phyloP scores from a whole-genome alignment of 768 basidiomycete species.

The Exsudoporus frostii region DNA sequence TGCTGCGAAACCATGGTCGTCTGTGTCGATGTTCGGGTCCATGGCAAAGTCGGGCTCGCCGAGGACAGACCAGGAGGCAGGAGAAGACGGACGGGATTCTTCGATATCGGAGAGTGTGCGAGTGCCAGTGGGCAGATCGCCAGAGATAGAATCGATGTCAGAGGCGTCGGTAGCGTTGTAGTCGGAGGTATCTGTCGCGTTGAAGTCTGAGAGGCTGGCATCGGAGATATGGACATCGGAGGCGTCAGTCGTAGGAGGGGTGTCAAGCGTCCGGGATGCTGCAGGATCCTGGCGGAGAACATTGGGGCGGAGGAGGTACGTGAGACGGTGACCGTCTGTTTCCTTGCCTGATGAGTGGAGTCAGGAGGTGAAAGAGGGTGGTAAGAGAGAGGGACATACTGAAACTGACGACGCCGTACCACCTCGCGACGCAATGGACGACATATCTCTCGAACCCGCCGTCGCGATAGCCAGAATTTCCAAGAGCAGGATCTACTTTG shows the following conservation, averaged over 20 bases:
- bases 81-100: slow-evolving; percentile 28
- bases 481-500: slow-evolving; percentile 1
- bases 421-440: slow-evolving; percentile 79
- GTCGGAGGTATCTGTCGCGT: slow-evolving; percentile 20
- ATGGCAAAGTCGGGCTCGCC: slow-evolving; percentile 32
- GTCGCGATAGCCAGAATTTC: slow-evolving; percentile 28
- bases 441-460: slow-evolving; percentile 78
- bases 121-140: slow-evolving; percentile 5
- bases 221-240: slow-evolving; percentile 55
- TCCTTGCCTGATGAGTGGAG: slow-evolving; percentile 38
- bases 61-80: slow-evolving; percentile 40
- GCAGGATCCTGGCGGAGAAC: slow-evolving; percentile 54
- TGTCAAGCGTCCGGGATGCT: slow-evolving; percentile 47
- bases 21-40: slow-evolving; percentile 26
- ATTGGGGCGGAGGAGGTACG: slow-evolving; percentile 79
- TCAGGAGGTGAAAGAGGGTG: neutral
- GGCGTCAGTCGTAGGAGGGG: slow-evolving; percentile 70
- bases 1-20: slow-evolving; percentile 33
- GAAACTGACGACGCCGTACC: slow-evolving; percentile 77
- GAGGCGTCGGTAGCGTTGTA: slow-evolving; percentile 12
- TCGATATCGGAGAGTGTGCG: slow-evolving; percentile 26
- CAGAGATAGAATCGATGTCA: slow-evolving; percentile 24
- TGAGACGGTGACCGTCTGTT: slow-evolving; percentile 55
- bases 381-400: slow-evolving; percentile 47
- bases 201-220: slow-evolving; percentile 37